These are phyloP conservation scores for Epichloe sp. DNA, from an alignment of 2,329 filamentous ascomycete genomes.

Conservation along the genomic window DNA sequence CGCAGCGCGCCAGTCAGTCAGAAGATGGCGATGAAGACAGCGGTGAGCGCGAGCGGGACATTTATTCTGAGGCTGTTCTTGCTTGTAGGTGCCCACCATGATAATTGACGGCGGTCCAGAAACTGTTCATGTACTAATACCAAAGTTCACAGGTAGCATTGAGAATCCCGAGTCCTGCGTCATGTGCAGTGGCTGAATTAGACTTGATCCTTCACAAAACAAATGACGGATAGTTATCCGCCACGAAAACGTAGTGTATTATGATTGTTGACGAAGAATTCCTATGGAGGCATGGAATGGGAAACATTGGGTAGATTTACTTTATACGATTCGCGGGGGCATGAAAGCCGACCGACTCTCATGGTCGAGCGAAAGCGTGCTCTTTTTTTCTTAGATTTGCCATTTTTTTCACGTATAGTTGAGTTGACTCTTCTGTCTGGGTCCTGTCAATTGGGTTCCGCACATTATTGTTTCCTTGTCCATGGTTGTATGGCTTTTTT, in stretches of 20 bases:
- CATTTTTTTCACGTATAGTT: neutral
- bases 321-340: slow-evolving; percentile 1
- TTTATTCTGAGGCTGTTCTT: slow-evolving; percentile 86
- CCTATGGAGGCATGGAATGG: slow-evolving; percentile 15
- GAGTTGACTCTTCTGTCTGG: neutral
- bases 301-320: slow-evolving; percentile 5
- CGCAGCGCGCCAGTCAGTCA: slow-evolving; percentile 41
- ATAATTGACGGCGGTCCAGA: neutral
- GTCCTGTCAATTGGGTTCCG: neutral
- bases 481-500: neutral
- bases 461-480: neutral
- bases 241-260: slow-evolving; percentile 9
- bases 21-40: slow-evolving; percentile 64
- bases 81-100: slow-evolving; percentile 54
- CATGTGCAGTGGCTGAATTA: slow-evolving; percentile 83
- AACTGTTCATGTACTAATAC: neutral
- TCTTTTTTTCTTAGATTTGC: neutral
- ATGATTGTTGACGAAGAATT: slow-evolving; percentile 19
- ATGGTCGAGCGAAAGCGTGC: neutral
- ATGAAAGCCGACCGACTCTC: neutral
- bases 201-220: slow-evolving; percentile 1
- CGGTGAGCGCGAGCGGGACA: slow-evolving; percentile 72
- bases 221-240: neutral
- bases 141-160: slow-evolving; percentile 56
- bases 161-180: slow-evolving; percentile 90